These are phyloP conservation scores for Paramarasmius palmivorus DNA, from an alignment of 1,284 basidiomycete genomes.

Conservation along the genomic window DNA sequence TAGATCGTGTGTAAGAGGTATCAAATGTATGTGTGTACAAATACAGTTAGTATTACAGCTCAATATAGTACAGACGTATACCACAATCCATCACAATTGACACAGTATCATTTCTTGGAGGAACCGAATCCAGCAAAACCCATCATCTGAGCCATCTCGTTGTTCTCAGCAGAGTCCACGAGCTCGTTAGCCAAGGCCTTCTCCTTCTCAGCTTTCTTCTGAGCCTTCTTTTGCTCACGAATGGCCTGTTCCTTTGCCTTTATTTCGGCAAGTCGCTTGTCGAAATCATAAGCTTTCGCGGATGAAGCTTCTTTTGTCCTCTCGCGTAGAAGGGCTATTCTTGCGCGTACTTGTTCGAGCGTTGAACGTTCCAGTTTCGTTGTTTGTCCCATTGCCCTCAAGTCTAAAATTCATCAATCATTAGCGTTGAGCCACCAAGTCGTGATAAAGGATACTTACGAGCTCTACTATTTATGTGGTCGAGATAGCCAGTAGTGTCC, in stretches of 20 bases:
- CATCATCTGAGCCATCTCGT: slow-evolving; percentile 85
- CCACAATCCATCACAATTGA: not conserved
- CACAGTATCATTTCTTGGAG: slow-evolving; percentile 75
- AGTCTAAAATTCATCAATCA: slow-evolving; percentile 54
- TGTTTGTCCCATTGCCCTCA: slow-evolving; percentile 90
- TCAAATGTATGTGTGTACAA: slow-evolving; percentile 28
- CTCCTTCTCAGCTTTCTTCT: slow-evolving; percentile 73
- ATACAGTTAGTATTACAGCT: slow-evolving; percentile 27
- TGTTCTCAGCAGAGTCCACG: slow-evolving; percentile 51
- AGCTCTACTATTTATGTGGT: slow-evolving; percentile 93
- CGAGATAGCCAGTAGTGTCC: slow-evolving; percentile 90
- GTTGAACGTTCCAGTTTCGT: slow-evolving; percentile 91
- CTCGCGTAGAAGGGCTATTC: slow-evolving; percentile 87
- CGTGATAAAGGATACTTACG: slow-evolving; percentile 58
- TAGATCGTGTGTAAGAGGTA: slow-evolving; percentile 10
- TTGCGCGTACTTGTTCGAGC: slow-evolving; percentile 86
- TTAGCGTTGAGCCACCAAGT: not conserved
- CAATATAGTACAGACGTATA: slow-evolving; percentile 12
- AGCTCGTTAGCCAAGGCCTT: slow-evolving; percentile 64
- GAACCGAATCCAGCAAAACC: slow-evolving; percentile 91
- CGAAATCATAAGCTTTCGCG: slow-evolving; percentile 92
- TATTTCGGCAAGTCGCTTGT: slow-evolving; percentile 83
- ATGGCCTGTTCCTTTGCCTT: slow-evolving; percentile 67
- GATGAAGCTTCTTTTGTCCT: slow-evolving; percentile 78
- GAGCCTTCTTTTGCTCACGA: slow-evolving; percentile 69